Base-by-base conservation (phyloP, 805 yeast species). In the Wickerhamiella alocasiicola region DNA sequence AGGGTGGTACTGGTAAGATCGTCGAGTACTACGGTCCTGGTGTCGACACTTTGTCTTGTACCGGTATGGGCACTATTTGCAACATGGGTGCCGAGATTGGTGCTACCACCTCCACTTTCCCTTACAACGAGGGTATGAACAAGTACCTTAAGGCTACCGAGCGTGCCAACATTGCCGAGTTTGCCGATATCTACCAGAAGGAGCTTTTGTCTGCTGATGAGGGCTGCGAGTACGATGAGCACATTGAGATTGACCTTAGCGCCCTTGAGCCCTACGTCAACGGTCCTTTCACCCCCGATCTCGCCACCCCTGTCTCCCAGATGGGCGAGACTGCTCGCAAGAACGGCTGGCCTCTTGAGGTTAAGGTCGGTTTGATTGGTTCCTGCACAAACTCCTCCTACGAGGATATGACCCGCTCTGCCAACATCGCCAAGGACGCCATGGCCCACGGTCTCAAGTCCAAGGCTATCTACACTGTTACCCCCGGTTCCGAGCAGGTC, bases 41-140 rank as follows among this genome's bases (percentile, higher is more conserved):
- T 72, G 87, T 87, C 43, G 74, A 80, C 56, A 72, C 88, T 45
- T 78, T 87, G 64, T 81, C 94, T 38, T 84, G 95, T 66, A 88
- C 97, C 39, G 97, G 97, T 74, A 87, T 87, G 97, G 97, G 93
- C 62, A 87, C 97, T 55, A 87, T 87, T 67, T 87, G 97, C 74
- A 87, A 87, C 67, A 87, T 87, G 97, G 97, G 97, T 72, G 97
- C 97, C 52, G 97, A 87, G 68, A 85, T 87, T 54, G 97, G 97
- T 68, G 96, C 96, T 46, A 87, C 97, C 48, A 87, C 97, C 44
- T 87, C 96, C 36, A 83, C 82, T 46, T 87, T 87, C 93, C 97
- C 97, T 62, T 85, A 72, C 82, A 85, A 83, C 71, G 74, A 77
- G 58, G 79, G 88, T 50, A 87, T 82, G 82, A 75, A 67, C 61